Evolutionary conservation across 2,329 filamentous ascomycete species (phyloP).

Genomic region (Botrytis fabae): DNA sequence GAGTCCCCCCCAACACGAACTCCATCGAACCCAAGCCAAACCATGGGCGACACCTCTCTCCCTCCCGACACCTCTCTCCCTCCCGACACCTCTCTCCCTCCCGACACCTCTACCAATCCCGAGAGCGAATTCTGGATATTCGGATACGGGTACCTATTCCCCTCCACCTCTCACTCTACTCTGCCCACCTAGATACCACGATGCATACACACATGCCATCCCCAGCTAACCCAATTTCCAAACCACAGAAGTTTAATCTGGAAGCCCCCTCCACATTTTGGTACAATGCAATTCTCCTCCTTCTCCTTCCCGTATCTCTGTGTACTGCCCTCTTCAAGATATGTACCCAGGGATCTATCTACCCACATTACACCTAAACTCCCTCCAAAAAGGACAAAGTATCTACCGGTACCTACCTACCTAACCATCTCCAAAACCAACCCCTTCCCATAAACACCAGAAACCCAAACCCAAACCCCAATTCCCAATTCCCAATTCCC

Average conservation of each 20-base stretch:
- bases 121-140: constrained; percentile 84
- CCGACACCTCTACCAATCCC: constrained; percentile 18
- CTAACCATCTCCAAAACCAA: neutral
- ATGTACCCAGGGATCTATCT: constrained; percentile 10
- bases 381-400: neutral
- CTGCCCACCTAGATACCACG: neutral
- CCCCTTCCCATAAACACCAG: neutral
- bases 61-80: neutral
- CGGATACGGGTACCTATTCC: constrained; percentile 79
- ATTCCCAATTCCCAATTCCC: neutral
- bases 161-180: neutral
- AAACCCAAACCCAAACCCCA: neutral
- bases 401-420: neutral
- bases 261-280: constrained; percentile 95
- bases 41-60: neutral
- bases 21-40: neutral
- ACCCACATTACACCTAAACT: neutral
- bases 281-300: constrained; percentile 52
- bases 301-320: too few relatives aligned
- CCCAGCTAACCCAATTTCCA: neutral
- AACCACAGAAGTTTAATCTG: constrained; percentile 81
- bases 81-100: neutral
- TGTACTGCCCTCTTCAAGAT: neutral
- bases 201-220: neutral
- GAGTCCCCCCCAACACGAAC: neutral